Conservation (phyloP, 2,329 filamentous ascomycete genomes). For the Calonectria naviculata region DNA sequence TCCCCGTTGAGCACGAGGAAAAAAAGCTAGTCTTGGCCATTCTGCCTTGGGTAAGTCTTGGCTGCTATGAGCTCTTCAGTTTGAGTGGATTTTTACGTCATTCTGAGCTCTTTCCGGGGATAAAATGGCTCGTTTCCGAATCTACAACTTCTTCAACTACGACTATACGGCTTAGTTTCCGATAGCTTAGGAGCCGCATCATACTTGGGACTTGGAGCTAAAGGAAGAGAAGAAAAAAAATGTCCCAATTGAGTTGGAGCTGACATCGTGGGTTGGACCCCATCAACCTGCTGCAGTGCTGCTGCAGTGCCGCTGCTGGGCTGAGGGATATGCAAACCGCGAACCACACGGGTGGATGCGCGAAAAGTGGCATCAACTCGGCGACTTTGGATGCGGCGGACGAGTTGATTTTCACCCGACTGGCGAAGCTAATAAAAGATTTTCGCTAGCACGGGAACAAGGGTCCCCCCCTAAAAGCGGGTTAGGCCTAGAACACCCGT, state of each 20-base stretch:
- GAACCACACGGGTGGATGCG: no score
- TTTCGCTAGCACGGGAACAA: not conserved
- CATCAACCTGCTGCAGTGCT: no score
- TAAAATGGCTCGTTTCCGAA: not conserved
- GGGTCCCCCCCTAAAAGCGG: not conserved
- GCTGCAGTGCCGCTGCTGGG: no score
- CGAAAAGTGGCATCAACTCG: not conserved
- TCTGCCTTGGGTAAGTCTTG: not conserved
- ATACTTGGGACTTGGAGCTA: not conserved
- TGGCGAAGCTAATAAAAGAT: not conserved
- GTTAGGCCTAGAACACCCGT: not conserved
- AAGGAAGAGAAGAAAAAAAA: not conserved
- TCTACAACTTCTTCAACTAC: not conserved
- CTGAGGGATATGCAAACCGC: no score
- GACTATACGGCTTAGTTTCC: not conserved
- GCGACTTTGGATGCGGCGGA: not conserved
- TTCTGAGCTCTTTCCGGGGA: not conserved
- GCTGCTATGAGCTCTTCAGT: not conserved
- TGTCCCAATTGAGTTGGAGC: not conserved
- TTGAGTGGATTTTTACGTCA: constrained; percentile 19
- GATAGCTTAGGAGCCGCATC: no score
- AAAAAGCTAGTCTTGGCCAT: not conserved
- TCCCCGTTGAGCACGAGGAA: not conserved
- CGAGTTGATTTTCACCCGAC: not conserved
- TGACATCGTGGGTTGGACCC: no score